Evolutionary conservation across 1,139 yeast species (phyloP).

Genomic region (Magnusiomyces ingens): DNA sequence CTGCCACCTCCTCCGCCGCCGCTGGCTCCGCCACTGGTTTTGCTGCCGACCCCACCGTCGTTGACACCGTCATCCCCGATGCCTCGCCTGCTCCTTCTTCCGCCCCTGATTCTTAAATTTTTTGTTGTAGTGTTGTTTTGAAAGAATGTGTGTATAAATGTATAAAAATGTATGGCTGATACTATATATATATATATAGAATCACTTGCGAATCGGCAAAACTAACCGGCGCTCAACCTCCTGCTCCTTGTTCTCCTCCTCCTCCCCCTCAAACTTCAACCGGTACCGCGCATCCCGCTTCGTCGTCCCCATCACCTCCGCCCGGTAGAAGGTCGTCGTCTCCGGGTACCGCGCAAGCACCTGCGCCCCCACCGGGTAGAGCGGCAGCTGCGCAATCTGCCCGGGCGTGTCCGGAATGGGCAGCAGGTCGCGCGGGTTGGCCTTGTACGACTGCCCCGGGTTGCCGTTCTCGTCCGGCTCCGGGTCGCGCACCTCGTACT

Average conservation of each 20-base stretch:
- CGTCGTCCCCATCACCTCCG: constrained; percentile 74
- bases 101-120: background rate
- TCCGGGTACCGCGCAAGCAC: constrained; percentile 96
- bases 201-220: constrained; percentile 52
- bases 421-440: constrained; percentile 73
- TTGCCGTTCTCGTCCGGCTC: constrained; percentile 94
- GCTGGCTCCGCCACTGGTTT: constrained; percentile 11
- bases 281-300: constrained; percentile 72
- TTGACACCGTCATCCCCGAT: background rate
- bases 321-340: constrained; percentile 94
- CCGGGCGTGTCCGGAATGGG: constrained; percentile 54
- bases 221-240: constrained; percentile 84
- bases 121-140: background rate
- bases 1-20: constrained; percentile 6
- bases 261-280: constrained; percentile 91
- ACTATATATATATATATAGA: background rate
- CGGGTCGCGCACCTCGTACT: constrained; percentile 82
- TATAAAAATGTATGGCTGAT: background rate
- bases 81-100: constrained; percentile 4
- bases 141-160: background rate
- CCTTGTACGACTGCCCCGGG: constrained; percentile 81
- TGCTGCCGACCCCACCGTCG: constrained; percentile 2
- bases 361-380: constrained; percentile 67
- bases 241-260: constrained; percentile 91
- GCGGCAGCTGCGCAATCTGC: constrained; percentile 36